Evolutionary conservation across 768 basidiomycete species (phyloP).

Genomic region (Leccinum obscurum): DNA sequence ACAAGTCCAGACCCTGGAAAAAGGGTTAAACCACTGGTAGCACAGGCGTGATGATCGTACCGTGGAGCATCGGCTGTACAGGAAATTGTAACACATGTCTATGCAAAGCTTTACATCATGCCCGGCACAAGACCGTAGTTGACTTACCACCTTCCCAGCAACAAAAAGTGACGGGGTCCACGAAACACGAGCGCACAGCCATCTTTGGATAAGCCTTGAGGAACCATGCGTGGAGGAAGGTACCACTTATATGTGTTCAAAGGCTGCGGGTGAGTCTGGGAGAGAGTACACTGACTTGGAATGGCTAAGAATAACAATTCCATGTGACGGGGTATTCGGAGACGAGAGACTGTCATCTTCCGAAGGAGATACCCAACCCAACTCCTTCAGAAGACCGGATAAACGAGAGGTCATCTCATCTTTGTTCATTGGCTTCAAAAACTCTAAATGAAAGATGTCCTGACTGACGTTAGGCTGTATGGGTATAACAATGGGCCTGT

Average conservation of each 20-base stretch:
- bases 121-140: neutral
- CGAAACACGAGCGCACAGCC: constrained; percentile 76
- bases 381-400: constrained; percentile 52
- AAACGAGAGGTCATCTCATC: constrained; percentile 58
- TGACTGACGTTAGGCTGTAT: constrained; percentile 88
- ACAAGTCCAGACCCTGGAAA: constrained; percentile 66
- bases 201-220: constrained; percentile 75
- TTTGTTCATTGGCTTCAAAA: constrained; percentile 69
- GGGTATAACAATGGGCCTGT: constrained; percentile 74
- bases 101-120: constrained; percentile 1
- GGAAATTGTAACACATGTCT: constrained; percentile 92
- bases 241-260: constrained; percentile 49
- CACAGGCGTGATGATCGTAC: constrained; percentile 37
- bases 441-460: constrained; percentile 74
- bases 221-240: constrained; percentile 87
- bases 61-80: constrained; percentile 68
- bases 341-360: constrained; percentile 12
- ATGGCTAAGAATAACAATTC: constrained; percentile 81
- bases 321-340: constrained; percentile 33
- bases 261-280: neutral
- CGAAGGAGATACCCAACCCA: constrained; percentile 60
- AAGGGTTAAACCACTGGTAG: constrained; percentile 7
- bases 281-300: constrained; percentile 63
- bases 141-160: constrained; percentile 89
- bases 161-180: constrained; percentile 89